These are phyloP conservation scores for Drechslera avenae DNA, from an alignment of 2,329 filamentous ascomycete species.

Conservation along the genomic window DNA sequence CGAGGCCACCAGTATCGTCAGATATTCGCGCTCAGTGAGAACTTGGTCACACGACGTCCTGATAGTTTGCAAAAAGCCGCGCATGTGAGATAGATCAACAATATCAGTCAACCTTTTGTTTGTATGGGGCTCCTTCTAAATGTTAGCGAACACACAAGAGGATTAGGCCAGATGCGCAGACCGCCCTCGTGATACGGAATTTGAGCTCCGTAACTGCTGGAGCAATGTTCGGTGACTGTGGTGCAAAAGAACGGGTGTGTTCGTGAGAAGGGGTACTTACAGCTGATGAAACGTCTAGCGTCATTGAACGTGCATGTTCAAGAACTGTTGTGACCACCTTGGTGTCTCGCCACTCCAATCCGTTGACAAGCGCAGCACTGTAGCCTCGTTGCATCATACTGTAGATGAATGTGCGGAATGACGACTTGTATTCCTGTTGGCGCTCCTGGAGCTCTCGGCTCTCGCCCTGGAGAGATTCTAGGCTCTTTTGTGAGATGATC, in stretches of 20 bases:
- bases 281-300: constrained; percentile 18
- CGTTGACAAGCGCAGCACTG: constrained; percentile 68
- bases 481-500: constrained; percentile 23
- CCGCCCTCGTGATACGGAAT: too few species aligned
- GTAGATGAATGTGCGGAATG: constrained; percentile 58
- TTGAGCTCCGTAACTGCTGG: too few species aligned
- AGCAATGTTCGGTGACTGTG: too few species aligned
- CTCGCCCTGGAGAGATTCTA: constrained; percentile 26
- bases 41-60: constrained; percentile 22
- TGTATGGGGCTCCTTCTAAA: constrained; percentile 5
- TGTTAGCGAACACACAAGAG: not conserved
- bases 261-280: constrained; percentile 17
- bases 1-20: constrained; percentile 40
- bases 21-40: constrained; percentile 44
- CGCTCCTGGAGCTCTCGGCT: constrained; percentile 21
- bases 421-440: constrained; percentile 31
- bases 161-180: too few species aligned
- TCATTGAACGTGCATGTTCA: constrained; percentile 26
- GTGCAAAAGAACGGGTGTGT: not conserved
- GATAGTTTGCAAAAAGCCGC: constrained; percentile 27
- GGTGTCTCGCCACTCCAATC: constrained; percentile 66
- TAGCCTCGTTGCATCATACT: constrained; percentile 61
- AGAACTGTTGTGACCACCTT: constrained; percentile 56
- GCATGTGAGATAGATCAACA: constrained; percentile 23
- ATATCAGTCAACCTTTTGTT: constrained; percentile 14